Percentiles rank a stretch among this genome's conserved stretches.
Evolutionary conservation across 192 early-diverging fungal species (phyloP).

Genomic region (Funneliformis mosseae): DNA sequence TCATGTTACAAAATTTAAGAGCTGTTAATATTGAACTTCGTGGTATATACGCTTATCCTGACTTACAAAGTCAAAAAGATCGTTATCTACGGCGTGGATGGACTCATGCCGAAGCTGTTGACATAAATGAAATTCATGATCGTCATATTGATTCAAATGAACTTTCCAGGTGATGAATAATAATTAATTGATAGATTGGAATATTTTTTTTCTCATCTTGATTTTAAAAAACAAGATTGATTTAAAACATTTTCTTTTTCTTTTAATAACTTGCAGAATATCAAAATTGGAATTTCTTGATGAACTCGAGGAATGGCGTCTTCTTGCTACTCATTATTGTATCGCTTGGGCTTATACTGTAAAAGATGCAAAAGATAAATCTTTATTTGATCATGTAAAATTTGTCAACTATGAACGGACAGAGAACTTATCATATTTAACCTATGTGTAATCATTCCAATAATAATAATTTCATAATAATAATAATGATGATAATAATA

Average conservation of each 20-base stretch:
- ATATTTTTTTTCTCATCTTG: no score
- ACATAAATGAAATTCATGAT: constrained; percentile 65
- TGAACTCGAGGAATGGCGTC: constrained; percentile 89
- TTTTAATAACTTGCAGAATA: constrained; percentile 50
- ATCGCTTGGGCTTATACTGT: constrained; percentile 70
- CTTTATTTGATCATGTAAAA: constrained; percentile 9
- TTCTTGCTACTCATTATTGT: constrained; percentile 86
- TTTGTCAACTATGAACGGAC: neutral
- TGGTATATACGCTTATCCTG: constrained; percentile 74
- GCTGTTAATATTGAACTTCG: constrained; percentile 76
- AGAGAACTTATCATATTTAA: neutral
- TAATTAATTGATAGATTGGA: constrained; percentile 27
- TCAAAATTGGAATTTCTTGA: constrained; percentile 81
- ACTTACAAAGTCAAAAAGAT: constrained; percentile 66
- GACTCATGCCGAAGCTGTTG: constrained; percentile 56
- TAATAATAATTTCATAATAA: no score
- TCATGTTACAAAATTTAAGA: constrained; percentile 89
- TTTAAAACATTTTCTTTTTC: neutral
- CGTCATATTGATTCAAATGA: constrained; percentile 45
- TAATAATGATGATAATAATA: no score
- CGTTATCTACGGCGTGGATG: constrained; percentile 70
- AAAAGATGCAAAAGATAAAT: neutral
- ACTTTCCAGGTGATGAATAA: constrained; percentile 38
- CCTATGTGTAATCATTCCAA: no score
- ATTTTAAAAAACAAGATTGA: no score